A percentile compares a stretch with the other conserved stretches of the same genome.
Conservation (phyloP, 2,329 filamentous ascomycete species). For the Xylaria sp. region DNA sequence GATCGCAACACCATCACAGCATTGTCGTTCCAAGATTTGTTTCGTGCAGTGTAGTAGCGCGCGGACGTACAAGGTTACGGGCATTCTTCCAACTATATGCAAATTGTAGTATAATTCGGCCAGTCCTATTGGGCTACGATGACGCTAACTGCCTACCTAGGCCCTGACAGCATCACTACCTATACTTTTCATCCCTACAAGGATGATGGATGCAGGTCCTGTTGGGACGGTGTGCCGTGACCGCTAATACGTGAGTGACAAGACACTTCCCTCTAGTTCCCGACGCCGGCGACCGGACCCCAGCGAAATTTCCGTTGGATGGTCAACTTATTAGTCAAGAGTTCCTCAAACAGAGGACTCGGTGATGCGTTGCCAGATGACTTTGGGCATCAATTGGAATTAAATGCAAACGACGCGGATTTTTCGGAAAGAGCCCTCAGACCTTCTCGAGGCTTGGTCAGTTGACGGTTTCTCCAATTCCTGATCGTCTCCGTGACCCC, state of each 20-base stretch:
- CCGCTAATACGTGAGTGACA: conserved; percentile 18
- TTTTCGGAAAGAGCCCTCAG: conserved; percentile 37
- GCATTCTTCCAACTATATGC: not conserved
- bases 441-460: conserved; percentile 36
- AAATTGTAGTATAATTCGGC: conserved; percentile 9
- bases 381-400: conserved; percentile 32
- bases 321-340: conserved; percentile 38
- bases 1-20: conserved; percentile 2
- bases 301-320: conserved; percentile 29
- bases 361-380: conserved; percentile 30
- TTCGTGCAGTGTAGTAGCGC: conserved; percentile 3
- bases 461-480: conserved; percentile 39
- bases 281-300: conserved; percentile 37
- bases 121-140: conserved; percentile 22
- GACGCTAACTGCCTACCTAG: not conserved
- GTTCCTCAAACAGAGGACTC: conserved; percentile 7
- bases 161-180: not conserved
- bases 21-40: not conserved
- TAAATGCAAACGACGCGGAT: conserved; percentile 37
- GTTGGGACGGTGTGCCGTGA: conserved; percentile 27
- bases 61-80: not conserved
- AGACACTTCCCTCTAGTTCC: conserved; percentile 32
- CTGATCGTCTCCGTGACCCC: conserved; percentile 30
- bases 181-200: conserved; percentile 17
- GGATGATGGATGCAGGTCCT: conserved; percentile 19